Conservation (phyloP, 2,329 filamentous ascomycete species). For the Nemania bipapillata region DNA sequence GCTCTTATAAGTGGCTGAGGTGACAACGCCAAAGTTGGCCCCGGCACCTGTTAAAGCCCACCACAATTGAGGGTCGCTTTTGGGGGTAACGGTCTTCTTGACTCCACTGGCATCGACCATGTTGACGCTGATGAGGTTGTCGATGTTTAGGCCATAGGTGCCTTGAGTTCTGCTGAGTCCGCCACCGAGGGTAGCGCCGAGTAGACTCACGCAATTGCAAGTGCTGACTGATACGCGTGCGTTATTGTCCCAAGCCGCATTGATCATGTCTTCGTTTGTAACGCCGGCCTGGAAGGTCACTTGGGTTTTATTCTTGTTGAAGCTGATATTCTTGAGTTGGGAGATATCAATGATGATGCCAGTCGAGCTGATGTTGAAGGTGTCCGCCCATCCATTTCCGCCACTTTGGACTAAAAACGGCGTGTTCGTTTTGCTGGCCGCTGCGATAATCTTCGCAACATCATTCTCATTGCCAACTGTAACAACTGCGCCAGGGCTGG, state of each 20-base stretch:
- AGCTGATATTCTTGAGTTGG: slow-evolving; percentile 39
- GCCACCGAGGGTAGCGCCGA: slow-evolving; percentile 42
- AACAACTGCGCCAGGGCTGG: slow-evolving; percentile 30
- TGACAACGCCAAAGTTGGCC: slow-evolving; percentile 62
- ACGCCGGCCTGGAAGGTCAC: slow-evolving; percentile 44
- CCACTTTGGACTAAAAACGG: slow-evolving; percentile 44
- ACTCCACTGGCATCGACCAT: slow-evolving; percentile 47
- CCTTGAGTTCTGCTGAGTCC: slow-evolving; percentile 39
- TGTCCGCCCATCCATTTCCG: slow-evolving; percentile 44
- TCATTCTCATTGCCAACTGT: slow-evolving; percentile 36
- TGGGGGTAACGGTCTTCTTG: slow-evolving; percentile 42
- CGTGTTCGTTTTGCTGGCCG: slow-evolving; percentile 35
- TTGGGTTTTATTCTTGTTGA: slow-evolving; percentile 41
- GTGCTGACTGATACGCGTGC: slow-evolving; percentile 43
- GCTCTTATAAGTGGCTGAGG: slow-evolving; percentile 50
- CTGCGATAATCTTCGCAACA: slow-evolving; percentile 30
- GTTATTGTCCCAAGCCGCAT: slow-evolving; percentile 41
- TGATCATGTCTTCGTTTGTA: slow-evolving; percentile 40
- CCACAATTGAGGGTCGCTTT: slow-evolving; percentile 55
- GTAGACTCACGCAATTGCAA: slow-evolving; percentile 46
- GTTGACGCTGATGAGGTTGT: slow-evolving; percentile 51
- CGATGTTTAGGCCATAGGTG: slow-evolving; percentile 45
- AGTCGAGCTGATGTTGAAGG: slow-evolving; percentile 34
- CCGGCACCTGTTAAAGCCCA: slow-evolving; percentile 64
- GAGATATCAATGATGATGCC: slow-evolving; percentile 44